These are phyloP conservation scores for Penicillium argentinense DNA, from an alignment of 495 filamentous ascomycete genomes.

Conservation along the genomic window DNA sequence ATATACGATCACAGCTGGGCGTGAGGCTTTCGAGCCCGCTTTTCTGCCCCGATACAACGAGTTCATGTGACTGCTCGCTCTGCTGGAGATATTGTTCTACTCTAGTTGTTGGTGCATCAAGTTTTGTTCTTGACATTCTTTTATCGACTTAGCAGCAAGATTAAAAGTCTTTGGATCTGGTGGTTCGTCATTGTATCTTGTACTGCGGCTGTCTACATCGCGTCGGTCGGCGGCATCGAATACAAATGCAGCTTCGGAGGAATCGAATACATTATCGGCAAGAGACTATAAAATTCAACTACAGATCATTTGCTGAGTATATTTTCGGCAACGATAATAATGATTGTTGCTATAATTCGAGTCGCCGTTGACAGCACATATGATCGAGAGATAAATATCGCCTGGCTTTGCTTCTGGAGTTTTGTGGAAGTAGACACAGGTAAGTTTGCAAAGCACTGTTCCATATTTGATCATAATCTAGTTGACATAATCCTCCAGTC, in stretches of 20 bases:
- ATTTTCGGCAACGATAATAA: constrained; percentile 25
- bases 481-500: neutral
- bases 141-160: constrained; percentile 17
- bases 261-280: constrained; percentile 14
- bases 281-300: no score
- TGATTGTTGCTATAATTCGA: constrained; percentile 23
- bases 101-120: constrained; percentile 25
- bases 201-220: constrained; percentile 13
- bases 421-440: constrained; percentile 26
- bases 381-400: constrained; percentile 15
- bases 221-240: constrained; percentile 16
- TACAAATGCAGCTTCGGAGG: constrained; percentile 22
- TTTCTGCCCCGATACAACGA: constrained; percentile 9
- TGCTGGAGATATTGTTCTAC: constrained; percentile 21
- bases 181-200: constrained; percentile 16
- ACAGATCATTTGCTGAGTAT: constrained; percentile 22
- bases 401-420: constrained; percentile 30
- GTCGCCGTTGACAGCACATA: constrained; percentile 17
- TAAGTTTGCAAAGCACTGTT: constrained; percentile 1
- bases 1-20: constrained; percentile 7
- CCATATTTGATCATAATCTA: neutral
- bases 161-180: constrained; percentile 17
- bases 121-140: constrained; percentile 25
- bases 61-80: constrained; percentile 15
- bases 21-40: neutral